Percentiles rank a stretch among this genome's conserved stretches.
Evolutionary conservation across 129 eudicot genomes (phyloP).

Genomic region (Artemisia argyi): DNA sequence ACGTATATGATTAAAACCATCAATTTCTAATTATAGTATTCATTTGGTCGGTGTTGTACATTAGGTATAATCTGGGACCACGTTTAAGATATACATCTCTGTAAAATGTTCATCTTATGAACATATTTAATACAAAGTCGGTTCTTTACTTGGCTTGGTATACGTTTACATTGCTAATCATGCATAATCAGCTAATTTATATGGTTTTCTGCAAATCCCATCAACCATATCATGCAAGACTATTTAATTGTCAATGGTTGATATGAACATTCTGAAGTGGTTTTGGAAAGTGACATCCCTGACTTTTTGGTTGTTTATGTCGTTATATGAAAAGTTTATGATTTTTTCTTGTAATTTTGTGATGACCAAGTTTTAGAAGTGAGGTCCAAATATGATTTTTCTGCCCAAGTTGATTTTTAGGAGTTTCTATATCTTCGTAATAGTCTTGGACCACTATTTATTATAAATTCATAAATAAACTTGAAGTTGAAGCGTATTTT

Average conservation of each 20-base stretch:
- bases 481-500: slow-evolving; percentile 10
- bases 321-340: neutral
- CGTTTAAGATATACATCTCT: neutral
- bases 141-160: neutral
- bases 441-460: slow-evolving; percentile 20
- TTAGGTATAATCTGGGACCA: slow-evolving; percentile 7
- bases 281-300: slow-evolving; percentile 16
- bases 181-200: neutral
- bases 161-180: neutral
- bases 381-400: slow-evolving; percentile 53
- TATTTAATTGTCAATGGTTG: slow-evolving; percentile 13
- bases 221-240: slow-evolving; percentile 7
- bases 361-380: slow-evolving; percentile 24
- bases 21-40: neutral
- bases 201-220: slow-evolving; percentile 10
- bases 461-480: slow-evolving; percentile 22
- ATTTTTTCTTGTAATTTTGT: slow-evolving; percentile 19
- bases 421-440: slow-evolving; percentile 28
- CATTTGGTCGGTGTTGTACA: slow-evolving; percentile 9
- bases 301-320: slow-evolving; percentile 13
- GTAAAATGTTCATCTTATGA: slow-evolving; percentile 1
- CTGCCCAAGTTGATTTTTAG: slow-evolving; percentile 56
- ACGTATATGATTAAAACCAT: neutral
- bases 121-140: slow-evolving; percentile 1
- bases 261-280: slow-evolving; percentile 7